Base-by-base conservation (phyloP, 345 rosid species). In the Gossypioides kirkii region DNA sequence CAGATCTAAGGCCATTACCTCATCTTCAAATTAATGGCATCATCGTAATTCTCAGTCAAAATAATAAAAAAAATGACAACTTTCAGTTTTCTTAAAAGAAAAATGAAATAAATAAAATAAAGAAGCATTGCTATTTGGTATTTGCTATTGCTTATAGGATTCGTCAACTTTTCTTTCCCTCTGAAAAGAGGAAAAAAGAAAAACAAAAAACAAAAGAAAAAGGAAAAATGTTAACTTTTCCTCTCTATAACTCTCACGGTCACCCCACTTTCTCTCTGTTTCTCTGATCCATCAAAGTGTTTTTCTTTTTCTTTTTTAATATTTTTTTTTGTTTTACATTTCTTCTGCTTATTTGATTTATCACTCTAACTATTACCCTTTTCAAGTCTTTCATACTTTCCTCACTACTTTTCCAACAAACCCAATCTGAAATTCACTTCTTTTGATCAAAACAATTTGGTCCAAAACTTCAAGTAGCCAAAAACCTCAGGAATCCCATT, bases 141-240 rank as follows among this genome's bases (percentile, higher is more conserved):
- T 45, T 23, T 56, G 32, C 16, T 25, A 23, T 56, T 7, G n/a
- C 66, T 65, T 76, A 49, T 77, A 65, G 72, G 63, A 84, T 55
- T 60, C 61, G 82, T 81, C 87, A 82, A 83, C 82, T 72, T 79
- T 76, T 54, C 42, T 52, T 68, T n/a, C 5, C 32, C 60, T 16
- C 25, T n/a, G 22, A 18, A 25, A 16, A 47, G 22, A 10, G 5
- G 43, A 28, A 28, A 32, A 28, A 28, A 14, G 10, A 60, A 60
- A 13, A 16, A 60, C 0, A 60, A 28, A 6, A 36, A 53, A 8
- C 10, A 4, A 12, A 38, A 4, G 2, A 3, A 18, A 50, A 18
- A 54, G 22, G 26, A 10, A n/a, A 50, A 50, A 10, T 10, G 14
- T 12, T 25, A 16, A 53, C 73, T 53, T 70, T 55, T 38, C 42